Base-by-base conservation (phyloP, 805 yeast genomes). In the Pichia heedii region DNA sequence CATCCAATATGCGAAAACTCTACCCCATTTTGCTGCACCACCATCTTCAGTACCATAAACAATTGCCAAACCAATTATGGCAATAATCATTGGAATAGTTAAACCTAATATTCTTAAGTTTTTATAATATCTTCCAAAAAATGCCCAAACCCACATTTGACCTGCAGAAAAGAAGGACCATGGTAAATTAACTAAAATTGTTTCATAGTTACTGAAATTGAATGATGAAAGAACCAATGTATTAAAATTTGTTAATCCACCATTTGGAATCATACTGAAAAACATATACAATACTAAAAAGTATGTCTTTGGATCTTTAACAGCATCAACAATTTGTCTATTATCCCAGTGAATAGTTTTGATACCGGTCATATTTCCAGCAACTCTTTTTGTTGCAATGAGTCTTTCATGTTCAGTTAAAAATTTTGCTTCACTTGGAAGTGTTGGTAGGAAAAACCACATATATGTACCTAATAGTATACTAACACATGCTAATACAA, bases 401-500 rank as follows among this genome's bases (percentile, higher is more conserved):
- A 57, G 46, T 52, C 67, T 73, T 47, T 48, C 49, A 36, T 48
- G 60, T 20, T 54, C 55, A 3, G 70, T 45, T 40, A 77, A 61
- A 50, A 73, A 70, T 50, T 55, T 62, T 7, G 76, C 73, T 42
- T 61, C 66, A 1, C 74, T 57, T 20, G 82, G 82, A 51, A 74
- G 72, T 48, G 70, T 67, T 29, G 83, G 84, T 49, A 72, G 76
- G 20, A 67, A 40, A 45, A 67, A 63, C 47, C 55, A 54, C 8
- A 66, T 52, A 7, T 61, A 32, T 4, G 65, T 37, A 5, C 67
- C 51, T 15, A 66, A 42, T 19, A 70, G 22, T 29, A 74, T 59
- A 0, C 81, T 71, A 21, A 74, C 49, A 16, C 74, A 70, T 39
- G 81, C 84, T 40, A 73, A 63, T 36, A 76, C 76, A 63, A 59